phyloP scores from a whole-genome alignment of 1,139 yeast species.

The Hansenula lynferdii region DNA sequence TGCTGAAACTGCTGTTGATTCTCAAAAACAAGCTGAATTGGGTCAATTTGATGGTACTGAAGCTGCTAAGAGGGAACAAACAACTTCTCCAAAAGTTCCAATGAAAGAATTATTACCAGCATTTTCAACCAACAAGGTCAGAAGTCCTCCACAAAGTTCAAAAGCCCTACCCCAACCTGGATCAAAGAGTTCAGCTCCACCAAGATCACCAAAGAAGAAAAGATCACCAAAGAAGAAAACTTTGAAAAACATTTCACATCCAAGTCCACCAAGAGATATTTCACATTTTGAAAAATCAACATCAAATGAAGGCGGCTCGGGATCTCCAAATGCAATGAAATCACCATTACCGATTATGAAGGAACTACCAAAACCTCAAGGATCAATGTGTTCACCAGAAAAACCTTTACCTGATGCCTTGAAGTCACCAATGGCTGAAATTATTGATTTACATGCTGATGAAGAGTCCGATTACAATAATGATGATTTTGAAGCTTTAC shows the following conservation, averaged over 20 bases:
- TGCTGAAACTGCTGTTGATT: constrained; percentile 12
- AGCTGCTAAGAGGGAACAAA: background rate
- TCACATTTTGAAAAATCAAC: constrained; percentile 7
- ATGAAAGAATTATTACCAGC: constrained; percentile 9
- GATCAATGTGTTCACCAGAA: constrained; percentile 11
- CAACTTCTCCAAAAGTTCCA: constrained; percentile 1
- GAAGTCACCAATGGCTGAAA: background rate
- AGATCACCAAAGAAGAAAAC: constrained; percentile 10
- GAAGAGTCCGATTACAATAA: no score
- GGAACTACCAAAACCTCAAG: background rate
- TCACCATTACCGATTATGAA: constrained; percentile 1
- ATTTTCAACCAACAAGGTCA: background rate
- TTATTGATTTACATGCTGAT: constrained; percentile 1
- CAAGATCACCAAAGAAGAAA: constrained; percentile 7
- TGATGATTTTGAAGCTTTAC: background rate
- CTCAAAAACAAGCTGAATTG: constrained; percentile 12
- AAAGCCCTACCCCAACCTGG: background rate
- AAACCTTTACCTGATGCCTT: constrained; percentile 5
- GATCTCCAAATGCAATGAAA: constrained; percentile 1
- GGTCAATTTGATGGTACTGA: constrained; percentile 8
- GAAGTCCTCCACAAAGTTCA: background rate
- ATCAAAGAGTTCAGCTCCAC: background rate
- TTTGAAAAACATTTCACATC: constrained; percentile 17
- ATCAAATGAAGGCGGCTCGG: background rate
- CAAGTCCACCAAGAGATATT: constrained; percentile 16